Conservation (phyloP, 768 basidiomycete species). For the Mycena metata region DNA sequence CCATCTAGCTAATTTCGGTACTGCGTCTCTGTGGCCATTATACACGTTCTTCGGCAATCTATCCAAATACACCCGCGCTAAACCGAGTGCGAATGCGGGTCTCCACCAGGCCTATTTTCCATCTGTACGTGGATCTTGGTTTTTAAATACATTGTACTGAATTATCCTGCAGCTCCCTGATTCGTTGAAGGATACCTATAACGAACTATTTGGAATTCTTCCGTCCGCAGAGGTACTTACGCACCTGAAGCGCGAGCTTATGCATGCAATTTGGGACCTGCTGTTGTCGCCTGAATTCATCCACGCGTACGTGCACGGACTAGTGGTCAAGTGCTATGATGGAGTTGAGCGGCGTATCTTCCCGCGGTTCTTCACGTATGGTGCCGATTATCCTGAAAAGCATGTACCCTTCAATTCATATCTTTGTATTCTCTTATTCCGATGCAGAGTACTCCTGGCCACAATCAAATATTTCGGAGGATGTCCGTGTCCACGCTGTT, state of each 20-base stretch:
- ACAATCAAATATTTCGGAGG: constrained; percentile 24
- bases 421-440: too few species aligned
- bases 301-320: too few species aligned
- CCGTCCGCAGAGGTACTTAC: constrained; percentile 41
- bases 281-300: too few species aligned
- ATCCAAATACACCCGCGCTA: neutral
- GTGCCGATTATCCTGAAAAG: too few species aligned
- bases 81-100: constrained; percentile 14
- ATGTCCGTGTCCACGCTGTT: constrained; percentile 46
- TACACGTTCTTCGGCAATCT: constrained; percentile 21
- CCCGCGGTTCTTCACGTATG: too few species aligned
- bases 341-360: too few species aligned
- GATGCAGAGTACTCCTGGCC: too few species aligned
- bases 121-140: constrained; percentile 37
- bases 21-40: constrained; percentile 31
- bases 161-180: constrained; percentile 45
- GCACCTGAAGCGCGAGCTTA: constrained; percentile 49
- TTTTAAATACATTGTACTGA: too few species aligned
- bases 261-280: constrained; percentile 47
- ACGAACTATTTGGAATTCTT: constrained; percentile 7
- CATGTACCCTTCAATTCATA: too few species aligned
- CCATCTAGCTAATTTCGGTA: constrained; percentile 43
- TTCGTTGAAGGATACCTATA: constrained; percentile 43
- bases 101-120: constrained; percentile 44
- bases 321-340: too few species aligned